Conservation (phyloP, 1,139 yeast genomes). For the Blastobotrys petasosporus region DNA sequence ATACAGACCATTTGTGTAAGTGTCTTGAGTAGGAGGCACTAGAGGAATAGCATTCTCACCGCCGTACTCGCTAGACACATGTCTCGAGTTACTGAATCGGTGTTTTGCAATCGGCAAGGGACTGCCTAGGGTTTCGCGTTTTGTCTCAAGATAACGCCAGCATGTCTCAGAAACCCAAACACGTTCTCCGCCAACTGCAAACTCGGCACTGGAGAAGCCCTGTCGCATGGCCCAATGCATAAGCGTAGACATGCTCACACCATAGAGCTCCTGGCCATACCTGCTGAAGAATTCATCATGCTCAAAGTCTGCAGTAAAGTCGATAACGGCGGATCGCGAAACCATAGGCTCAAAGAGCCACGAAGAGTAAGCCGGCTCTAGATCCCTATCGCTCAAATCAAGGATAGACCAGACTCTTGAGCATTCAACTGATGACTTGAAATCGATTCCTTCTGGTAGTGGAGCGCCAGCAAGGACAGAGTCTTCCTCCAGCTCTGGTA, state of each 20-base stretch:
- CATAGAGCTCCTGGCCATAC: conserved; percentile 26
- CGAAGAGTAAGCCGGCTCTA: conserved; percentile 20
- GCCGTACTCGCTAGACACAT: conserved; percentile 12
- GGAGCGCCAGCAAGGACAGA: conserved; percentile 8
- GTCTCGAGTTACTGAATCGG: background rate
- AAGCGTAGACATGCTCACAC: conserved; percentile 13
- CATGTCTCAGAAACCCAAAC: conserved; percentile 33
- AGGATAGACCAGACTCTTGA: conserved; percentile 32
- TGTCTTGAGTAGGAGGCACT: background rate
- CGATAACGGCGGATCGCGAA: conserved; percentile 17
- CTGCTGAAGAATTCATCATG: conserved; percentile 31
- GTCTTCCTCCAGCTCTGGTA: conserved; percentile 5
- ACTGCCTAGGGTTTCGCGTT: conserved; percentile 12
- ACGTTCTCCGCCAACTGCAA: conserved; percentile 30
- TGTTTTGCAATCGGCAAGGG: background rate
- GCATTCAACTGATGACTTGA: conserved; percentile 12
- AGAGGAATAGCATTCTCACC: conserved; percentile 10
- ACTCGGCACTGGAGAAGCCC: conserved; percentile 29
- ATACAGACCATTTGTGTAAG: background rate
- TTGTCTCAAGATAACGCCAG: conserved; percentile 32
- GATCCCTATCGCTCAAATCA: conserved; percentile 25
- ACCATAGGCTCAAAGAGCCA: conserved; percentile 10
- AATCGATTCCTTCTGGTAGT: conserved; percentile 7
- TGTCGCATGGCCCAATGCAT: conserved; percentile 31
- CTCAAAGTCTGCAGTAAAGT: conserved; percentile 35